These are phyloP conservation scores for Pleurotus ostreatus DNA, from an alignment of 768 basidiomycete species.

Conservation along the genomic window DNA sequence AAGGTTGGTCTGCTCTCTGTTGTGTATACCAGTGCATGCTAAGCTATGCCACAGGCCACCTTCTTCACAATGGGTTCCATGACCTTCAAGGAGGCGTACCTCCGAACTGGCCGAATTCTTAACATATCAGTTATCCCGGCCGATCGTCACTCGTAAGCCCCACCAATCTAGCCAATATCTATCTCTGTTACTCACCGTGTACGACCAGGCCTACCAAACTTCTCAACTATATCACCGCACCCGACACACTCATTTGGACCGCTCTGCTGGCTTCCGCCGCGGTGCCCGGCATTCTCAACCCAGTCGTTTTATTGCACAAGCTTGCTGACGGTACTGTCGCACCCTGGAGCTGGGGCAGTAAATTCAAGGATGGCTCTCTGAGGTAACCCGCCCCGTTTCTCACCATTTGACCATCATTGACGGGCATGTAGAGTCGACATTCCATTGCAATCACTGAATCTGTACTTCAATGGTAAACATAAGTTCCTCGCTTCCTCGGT, in stretches of 20 bases:
- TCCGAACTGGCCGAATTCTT: slow-evolving; percentile 87
- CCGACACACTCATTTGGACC: slow-evolving; percentile 84
- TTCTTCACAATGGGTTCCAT: slow-evolving; percentile 93
- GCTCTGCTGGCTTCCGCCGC: slow-evolving; percentile 86
- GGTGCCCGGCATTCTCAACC: slow-evolving; percentile 92
- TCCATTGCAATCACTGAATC: slow-evolving; percentile 80
- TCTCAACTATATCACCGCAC: slow-evolving; percentile 94
- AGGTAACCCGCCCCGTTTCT: slow-evolving; percentile 38
- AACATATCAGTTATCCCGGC: slow-evolving; percentile 93
- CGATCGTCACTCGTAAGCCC: slow-evolving; percentile 73
- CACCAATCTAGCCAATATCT: too few relatives aligned
- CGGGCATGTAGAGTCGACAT: slow-evolving; percentile 77
- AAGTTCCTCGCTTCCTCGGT: not conserved
- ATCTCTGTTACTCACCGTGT: too few relatives aligned
- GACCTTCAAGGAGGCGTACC: slow-evolving; percentile 94
- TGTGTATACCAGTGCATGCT: not conserved
- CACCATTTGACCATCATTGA: slow-evolving; percentile 12
- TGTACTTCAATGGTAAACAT: slow-evolving; percentile 77
- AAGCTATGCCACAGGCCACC: slow-evolving; percentile 44
- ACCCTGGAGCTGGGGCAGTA: slow-evolving; percentile 93
- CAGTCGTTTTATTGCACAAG: slow-evolving; percentile 94
- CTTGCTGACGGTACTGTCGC: slow-evolving; percentile 71
- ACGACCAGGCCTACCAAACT: slow-evolving; percentile 81
- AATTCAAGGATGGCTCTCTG: slow-evolving; percentile 90
- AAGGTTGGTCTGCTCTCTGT: slow-evolving; percentile 50